Evolutionary conservation across 2,329 filamentous ascomycete species (phyloP), one percentile per base, ranked within the genome.

Genomic region (Colletotrichum musae): DNA sequence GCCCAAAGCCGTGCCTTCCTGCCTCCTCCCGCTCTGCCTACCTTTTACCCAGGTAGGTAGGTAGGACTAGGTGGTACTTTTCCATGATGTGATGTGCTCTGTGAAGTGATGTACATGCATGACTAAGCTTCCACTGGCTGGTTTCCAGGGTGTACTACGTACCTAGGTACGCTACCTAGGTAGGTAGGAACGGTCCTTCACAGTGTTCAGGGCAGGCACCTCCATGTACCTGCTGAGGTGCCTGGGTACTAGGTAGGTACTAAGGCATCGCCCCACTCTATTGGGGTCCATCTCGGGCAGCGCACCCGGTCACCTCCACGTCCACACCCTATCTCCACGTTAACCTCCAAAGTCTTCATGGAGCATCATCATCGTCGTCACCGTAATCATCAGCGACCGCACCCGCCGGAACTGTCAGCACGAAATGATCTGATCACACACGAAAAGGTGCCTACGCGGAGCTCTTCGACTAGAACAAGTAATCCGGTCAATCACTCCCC

Each of bases 81-180:
- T 12, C 21, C 53, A 36, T 32, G 21, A 18, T 57, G 36, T 41
- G 18, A 18, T 57, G 18, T 7, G 16, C 15, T 36, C 36, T 57
- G 9, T 36, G 15, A 39, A 54, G 59, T 45, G 24, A 62, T 50
- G 21, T 47, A 43, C 16, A 28, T 13, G 21, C 26, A 62, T 62
- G 59, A 62, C 59, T 62, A 62, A 62, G 50, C 59, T 28, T 18
- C 21, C 51, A 24, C 26, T 47, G 56, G 56, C 41, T 21, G 43
- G 36, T 16, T 32, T 48, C 26, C 45, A 41, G 7, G 5, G 7
- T 36, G 32, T 36, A 48, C 43, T 13, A 36, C 28, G 26, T 16
- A n/a, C 57, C 50, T 6, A n/a, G 43, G 24, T 39, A 59, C 53
- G 4, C 36, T 9, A n/a, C 15, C 13, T 15, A 10, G 7, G 26